Base-by-base conservation (phyloP, 1,284 basidiomycete genomes). In the Coniophora puteana region DNA sequence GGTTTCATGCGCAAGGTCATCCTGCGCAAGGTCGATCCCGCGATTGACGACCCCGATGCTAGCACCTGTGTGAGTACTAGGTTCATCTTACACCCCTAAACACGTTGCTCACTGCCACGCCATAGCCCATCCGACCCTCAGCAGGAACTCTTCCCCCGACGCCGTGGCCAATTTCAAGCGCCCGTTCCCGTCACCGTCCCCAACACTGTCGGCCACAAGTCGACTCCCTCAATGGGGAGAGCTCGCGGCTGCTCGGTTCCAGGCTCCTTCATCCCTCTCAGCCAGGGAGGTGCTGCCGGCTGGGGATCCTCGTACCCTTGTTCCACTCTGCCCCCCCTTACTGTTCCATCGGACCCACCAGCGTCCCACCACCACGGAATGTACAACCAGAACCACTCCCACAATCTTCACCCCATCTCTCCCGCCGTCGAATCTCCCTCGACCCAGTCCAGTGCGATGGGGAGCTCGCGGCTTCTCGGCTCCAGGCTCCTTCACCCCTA, bases 1-100 rank as follows among this genome's bases (percentile, higher is more conserved):
- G 91, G 90, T 50, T 93, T 91, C 72, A 93, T 93, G 88, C 88
- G 90, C 65, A 93, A 93, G 65, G 86, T 93, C 58, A 90, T 89
- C 69, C 74, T 93, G 50, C 83, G 89, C 57, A 91, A 92, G 65
- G 85, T 92, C 58, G 90, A 93, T 70, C 87, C 86, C 47, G 88
- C 87, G 48, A 91, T 93, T 49, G 85, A 89, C 66, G 89, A 93
- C 69, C 90, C 90, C 45, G 90, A 93, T 67, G 89, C 90, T 7
- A 91, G 87, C 64, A 92, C 89, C 48, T 93, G 90, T 92, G 89
- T 92, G 69, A 62, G 89, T 79, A 43, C 21, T 18, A 31, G 5
- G 16, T 30, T 55, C 49, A 36, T 37, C 38, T 46, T 43, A 32
- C 13, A 45, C 24, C 36, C 47, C 44, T 49, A 13, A 34, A 44